Evolutionary conservation across 2,329 filamentous ascomycete species (phyloP), one percentile per base, ranked within the genome.

Genomic region (Fusarium sp.): DNA sequence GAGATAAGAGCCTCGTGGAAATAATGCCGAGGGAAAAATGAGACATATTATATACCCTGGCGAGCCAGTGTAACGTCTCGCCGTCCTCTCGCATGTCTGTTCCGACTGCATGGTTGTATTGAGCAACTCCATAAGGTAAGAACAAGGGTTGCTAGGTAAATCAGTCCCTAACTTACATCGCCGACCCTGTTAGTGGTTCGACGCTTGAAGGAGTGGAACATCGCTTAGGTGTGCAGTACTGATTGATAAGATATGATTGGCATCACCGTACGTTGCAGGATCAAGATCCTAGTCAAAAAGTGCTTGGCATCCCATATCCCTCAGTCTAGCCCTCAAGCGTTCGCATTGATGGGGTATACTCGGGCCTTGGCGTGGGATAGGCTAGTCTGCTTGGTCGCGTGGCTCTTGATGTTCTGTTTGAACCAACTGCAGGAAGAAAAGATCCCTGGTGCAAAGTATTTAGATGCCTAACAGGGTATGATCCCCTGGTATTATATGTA

Each of bases 171-270:
- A 26, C 22, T 36, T 38, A 7, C 22, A 24, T 58, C 54, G 38
- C 39, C 28, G 18, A 43, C 36, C 11, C 43, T 38, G 38, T n/a
- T 24, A 46, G 44, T 56, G 58, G 58, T 51, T 56, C 44, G 58
- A 61, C n/a, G 39, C 6, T 10, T 31, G 17, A 4, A 4, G 17
- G 17, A 18, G 39, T 53, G 48, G 57, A 22, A 20, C 40, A 14
- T 59, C 24, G 44, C 50, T 22, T 38, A 38, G 33, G n/a, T 11
- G 33, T 28, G 14, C 11, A 17, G 34, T 6, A 31, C 51, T 50
- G 58, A 61, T 61, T 61, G 58, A 61, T 61, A 61, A 61, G 51
- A 56, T 56, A 34, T 54, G 43, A 34, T 59, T 44, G 49, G 54
- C 24, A 53, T 39, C 42, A 6, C 26, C 24, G 20, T 31, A 28